Base-by-base conservation (phyloP, 2,329 filamentous ascomycete genomes). In the Cladosporium sp. region DNA sequence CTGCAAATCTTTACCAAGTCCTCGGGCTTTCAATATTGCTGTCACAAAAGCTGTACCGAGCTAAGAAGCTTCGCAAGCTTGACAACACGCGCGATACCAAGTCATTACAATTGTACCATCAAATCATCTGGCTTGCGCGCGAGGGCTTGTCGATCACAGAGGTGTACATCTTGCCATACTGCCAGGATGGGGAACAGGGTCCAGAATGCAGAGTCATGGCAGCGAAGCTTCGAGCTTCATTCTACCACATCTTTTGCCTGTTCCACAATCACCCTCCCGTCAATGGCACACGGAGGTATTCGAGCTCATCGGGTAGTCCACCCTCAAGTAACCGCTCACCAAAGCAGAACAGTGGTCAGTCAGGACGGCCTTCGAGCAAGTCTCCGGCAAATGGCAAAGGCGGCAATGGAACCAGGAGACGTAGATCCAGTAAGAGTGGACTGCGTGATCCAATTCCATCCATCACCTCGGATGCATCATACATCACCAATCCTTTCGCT, bases 181-280 rank as follows among this genome's bases (percentile, higher is more conserved):
- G 80, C 57, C 50, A 91, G 90, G 85, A 91, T 92, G 65, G 88
- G 85, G 71, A 89, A 87, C 73, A 92, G 88, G 79, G 88, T 83
- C 74, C 79, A 18, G 93, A 96, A 77, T 87, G 97, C 65, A 93
- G 93, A 74, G 93, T 98, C 53, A 85, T 99, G 69, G 89, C 91
- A 23, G 92, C 92, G 76, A 99, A 98, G 79, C 85, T 99, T 16
- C 89, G 92, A 67, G 95, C 95, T 18, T 96, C 92, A 23, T 96
- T 98, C 76, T 95, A 96, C 73, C 94, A 99, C 80, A 92, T 99
- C 70, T 97, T 97, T 77, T 95, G 96, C 63, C 85, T 98, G 14
- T 98, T 97, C 75, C 92, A 97, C 81, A 97, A 97, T 78, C 88
- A 92, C 62, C 94, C 94, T 0, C 85, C 90, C 0, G 86, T 97